Evolutionary conservation across 1,284 basidiomycete genomes (phyloP), one percentile per base, ranked within the genome.

Genomic region (Ustilago bromivora): DNA sequence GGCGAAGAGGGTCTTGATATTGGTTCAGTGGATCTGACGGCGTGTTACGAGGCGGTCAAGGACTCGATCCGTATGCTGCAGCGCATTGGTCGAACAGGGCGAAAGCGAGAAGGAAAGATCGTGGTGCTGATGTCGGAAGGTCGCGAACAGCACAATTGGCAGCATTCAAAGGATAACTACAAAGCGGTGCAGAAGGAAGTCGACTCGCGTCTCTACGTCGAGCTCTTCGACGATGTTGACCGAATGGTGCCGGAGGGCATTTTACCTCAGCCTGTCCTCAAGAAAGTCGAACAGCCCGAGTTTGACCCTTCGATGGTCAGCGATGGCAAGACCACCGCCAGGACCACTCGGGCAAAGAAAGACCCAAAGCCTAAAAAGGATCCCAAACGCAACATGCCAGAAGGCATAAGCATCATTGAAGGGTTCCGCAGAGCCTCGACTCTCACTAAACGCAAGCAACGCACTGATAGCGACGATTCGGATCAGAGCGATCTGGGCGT

Each of bases 1-100:
- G 97, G 97, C 35, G 97, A 99, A 87, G 97, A 99, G 87, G 97
- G 97, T 71, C 89, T 99, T n/a, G 97, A 99, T 86, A 99, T 99
- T 66, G 97, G 97, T 54, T 96, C 98, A 83, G 92, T 99, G n/a
- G 97, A 99, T 85, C 89, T 96, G 84, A 97, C 98, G 62, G 89
- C 98, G 49, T 97, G 96, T 83, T 99, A 99, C 86, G 97, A 99
- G 81, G 92, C 96, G 43, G 94, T 96, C 81, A 98, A 96, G 87
- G 94, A 94, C 13, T 93, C 96, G 0, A 95, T 98, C 76, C 94
- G 96, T 68, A 96, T 98, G 92, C 90, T 99, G 17, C 97, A 99
- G 90, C 92, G 97, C 28, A 90, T 98, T 54, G 97, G 97, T 54
- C 91, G 97, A 70, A 99, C 97, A 0, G 97, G 97, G 19, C 93